These are phyloP conservation scores for Lachancea quebecensis DNA, from an alignment of 805 yeast genomes.

Conservation along the genomic window DNA sequence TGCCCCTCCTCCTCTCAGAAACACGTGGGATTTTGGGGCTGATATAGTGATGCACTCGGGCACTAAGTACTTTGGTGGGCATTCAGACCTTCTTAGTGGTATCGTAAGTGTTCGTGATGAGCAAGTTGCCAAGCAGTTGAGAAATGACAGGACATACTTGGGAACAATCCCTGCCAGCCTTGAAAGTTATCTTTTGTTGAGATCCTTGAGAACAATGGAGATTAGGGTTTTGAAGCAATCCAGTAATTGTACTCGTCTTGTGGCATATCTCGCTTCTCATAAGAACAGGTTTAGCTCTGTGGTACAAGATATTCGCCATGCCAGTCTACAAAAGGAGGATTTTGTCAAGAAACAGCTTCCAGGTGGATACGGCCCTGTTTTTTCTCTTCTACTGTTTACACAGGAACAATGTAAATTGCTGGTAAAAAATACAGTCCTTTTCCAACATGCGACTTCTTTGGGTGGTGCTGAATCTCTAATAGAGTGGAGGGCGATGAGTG, in stretches of 20 bases:
- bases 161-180: slow-evolving; percentile 78
- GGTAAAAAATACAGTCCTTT: slow-evolving; percentile 59
- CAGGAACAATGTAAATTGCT: slow-evolving; percentile 52
- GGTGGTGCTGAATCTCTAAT: slow-evolving; percentile 90
- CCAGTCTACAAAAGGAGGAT: slow-evolving; percentile 67
- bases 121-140: slow-evolving; percentile 40
- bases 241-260: slow-evolving; percentile 53
- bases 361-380: slow-evolving; percentile 68
- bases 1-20: slow-evolving; percentile 86
- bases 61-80: slow-evolving; percentile 94
- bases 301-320: slow-evolving; percentile 53
- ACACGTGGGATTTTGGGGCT: slow-evolving; percentile 77
- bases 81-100: slow-evolving; percentile 85
- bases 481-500: slow-evolving; percentile 84
- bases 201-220: slow-evolving; percentile 78
- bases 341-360: slow-evolving; percentile 61
- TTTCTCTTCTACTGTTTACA: slow-evolving; percentile 49
- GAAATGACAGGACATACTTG: slow-evolving; percentile 56
- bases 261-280: slow-evolving; percentile 49
- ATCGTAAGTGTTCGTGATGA: slow-evolving; percentile 57
- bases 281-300: slow-evolving; percentile 38
- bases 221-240: slow-evolving; percentile 65
- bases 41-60: slow-evolving; percentile 91
- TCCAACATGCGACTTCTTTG: slow-evolving; percentile 86
- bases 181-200: slow-evolving; percentile 64